phyloP scores from a whole-genome alignment of 73 alveolate genomes.

The Tetrahymena elliotti region DNA sequence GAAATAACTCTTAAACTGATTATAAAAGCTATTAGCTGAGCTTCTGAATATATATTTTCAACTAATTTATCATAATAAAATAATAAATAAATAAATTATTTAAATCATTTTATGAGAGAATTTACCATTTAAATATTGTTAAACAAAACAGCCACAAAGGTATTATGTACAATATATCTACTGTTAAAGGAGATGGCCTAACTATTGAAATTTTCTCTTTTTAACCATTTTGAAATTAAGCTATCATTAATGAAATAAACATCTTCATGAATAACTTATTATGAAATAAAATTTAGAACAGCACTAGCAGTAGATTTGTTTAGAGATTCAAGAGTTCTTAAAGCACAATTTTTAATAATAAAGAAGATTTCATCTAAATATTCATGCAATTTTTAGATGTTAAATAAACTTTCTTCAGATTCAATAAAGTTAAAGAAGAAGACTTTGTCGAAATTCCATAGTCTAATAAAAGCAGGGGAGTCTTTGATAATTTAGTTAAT shows the following conservation, averaged over 20 bases:
- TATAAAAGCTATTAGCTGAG: neutral
- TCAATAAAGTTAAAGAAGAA: neutral
- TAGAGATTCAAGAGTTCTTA: neutral
- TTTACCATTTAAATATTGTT: neutral
- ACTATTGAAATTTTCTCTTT: neutral
- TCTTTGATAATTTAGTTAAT: neutral
- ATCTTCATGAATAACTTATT: neutral
- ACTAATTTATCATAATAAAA: no score
- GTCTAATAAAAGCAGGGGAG: slow-evolving; percentile 1
- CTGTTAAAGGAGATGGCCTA: neutral
- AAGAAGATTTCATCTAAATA: neutral
- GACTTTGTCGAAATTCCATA: neutral
- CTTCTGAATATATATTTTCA: neutral
- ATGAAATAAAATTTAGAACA: neutral
- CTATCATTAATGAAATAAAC: neutral
- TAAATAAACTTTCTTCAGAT: neutral
- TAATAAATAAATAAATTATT: neutral
- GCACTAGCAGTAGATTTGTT: neutral
- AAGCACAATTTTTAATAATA: neutral
- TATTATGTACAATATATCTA: neutral
- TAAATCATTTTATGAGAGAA: neutral
- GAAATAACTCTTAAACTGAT: neutral
- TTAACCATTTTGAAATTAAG: neutral
- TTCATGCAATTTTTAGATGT: neutral
- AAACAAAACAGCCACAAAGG: neutral